Conservation (phyloP, 2,329 filamentous ascomycete genomes). For the Aspergillus unguis region DNA sequence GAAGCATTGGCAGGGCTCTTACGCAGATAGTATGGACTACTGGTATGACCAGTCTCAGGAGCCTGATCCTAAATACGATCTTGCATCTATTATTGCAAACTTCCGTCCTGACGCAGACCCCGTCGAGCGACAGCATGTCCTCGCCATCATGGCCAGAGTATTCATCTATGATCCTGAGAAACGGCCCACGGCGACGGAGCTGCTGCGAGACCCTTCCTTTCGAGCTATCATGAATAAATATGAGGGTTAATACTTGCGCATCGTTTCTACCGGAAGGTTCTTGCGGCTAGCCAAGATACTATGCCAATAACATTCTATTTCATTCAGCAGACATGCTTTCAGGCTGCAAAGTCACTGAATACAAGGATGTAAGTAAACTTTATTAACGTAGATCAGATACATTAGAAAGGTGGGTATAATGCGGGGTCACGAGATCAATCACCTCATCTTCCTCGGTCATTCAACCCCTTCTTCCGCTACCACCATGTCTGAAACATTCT, state of each 20-base stretch:
- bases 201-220: slow-evolving; percentile 28
- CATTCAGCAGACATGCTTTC: too few species aligned
- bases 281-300: too few species aligned
- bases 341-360: too few species aligned
- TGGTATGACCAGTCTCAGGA: slow-evolving; percentile 28
- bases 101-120: slow-evolving; percentile 20
- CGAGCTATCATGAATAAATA: slow-evolving; percentile 29
- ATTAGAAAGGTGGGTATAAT: too few species aligned
- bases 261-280: too few species aligned
- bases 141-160: slow-evolving; percentile 21
- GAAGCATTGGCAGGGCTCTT: slow-evolving; percentile 22
- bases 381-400: too few species aligned
- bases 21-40: slow-evolving; percentile 17
- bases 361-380: too few species aligned
- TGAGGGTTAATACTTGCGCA: slow-evolving; percentile 18
- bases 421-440: too few species aligned
- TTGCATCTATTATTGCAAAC: slow-evolving; percentile 16
- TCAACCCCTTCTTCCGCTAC: background rate
- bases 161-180: slow-evolving; percentile 26
- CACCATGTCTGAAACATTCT: slow-evolving; percentile 26
- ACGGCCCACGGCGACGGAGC: slow-evolving; percentile 24
- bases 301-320: too few species aligned
- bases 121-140: slow-evolving; percentile 21
- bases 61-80: slow-evolving; percentile 5
- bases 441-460: background rate